A percentile compares a stretch with the other conserved stretches of the same genome.
These are phyloP conservation scores for Neoboletus brunneissimus DNA, from an alignment of 768 basidiomycete genomes.

Conservation along the genomic window DNA sequence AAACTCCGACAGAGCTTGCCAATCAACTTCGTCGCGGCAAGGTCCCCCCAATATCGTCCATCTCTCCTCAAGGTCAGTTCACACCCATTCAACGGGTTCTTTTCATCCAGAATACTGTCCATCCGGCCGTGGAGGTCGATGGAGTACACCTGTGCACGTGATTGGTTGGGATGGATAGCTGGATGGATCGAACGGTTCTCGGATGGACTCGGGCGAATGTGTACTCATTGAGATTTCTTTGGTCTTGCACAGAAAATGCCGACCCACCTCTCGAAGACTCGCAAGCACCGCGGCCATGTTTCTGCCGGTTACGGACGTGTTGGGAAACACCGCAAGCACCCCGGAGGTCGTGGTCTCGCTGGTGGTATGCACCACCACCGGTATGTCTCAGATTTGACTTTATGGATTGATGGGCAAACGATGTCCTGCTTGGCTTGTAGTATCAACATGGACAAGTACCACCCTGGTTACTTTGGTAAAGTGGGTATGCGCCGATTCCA, in stretches of 20 bases:
- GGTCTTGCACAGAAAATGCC: conserved; percentile 67
- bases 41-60: conserved; percentile 42
- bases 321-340: conserved; percentile 99
- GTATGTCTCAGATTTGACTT: conserved; percentile 38
- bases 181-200: conserved; percentile 47
- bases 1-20: conserved; percentile 25
- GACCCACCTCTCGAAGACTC: conserved; percentile 93
- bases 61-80: conserved; percentile 68
- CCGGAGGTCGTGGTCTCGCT: conserved; percentile 99
- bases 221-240: conserved; percentile 18
- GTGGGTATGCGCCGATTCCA: conserved; percentile 99
- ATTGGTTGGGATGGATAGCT: conserved; percentile 36
- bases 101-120: conserved; percentile 15
- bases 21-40: conserved; percentile 1
- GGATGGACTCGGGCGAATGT: conserved; percentile 32
- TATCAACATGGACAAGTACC: conserved; percentile 98
- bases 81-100: conserved; percentile 23
- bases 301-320: conserved; percentile 99
- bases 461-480: conserved; percentile 99
- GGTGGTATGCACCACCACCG: conserved; percentile 99
- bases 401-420: neutral
- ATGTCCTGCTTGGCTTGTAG: conserved; percentile 36
- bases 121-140: conserved; percentile 7
- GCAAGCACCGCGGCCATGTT: conserved; percentile 99
- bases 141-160: conserved; percentile 18